Evolutionary conservation across 768 basidiomycete genomes (phyloP), one percentile per base, ranked within the genome.

Genomic region (Psilocybe tampanensis): DNA sequence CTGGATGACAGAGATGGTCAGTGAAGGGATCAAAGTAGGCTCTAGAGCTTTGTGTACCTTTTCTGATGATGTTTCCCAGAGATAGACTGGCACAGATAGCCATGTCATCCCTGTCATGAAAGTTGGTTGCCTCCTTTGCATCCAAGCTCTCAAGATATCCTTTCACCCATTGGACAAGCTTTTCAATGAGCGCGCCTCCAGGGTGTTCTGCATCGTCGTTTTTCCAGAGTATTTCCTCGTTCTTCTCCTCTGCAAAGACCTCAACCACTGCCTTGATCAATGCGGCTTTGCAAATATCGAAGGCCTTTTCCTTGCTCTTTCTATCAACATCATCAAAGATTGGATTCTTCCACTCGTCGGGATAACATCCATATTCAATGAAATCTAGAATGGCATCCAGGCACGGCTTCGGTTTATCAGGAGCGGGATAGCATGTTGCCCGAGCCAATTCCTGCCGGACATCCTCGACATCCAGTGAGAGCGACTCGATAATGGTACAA

Each of bases 231-330:
- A 87, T 82, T 48, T 92, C 86, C 59, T 82, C 82, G 61, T 91
- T 93, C 61, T 80, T 83, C 60, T 90, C 89, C 67, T 93, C 90
- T 36, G 92, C 92, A 8, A 91, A 85, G 39, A 90, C 85, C 65
- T 94, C 93, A 24, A 95, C 92, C 15, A 95, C 83, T 2, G 89
- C 84, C 64, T 94, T 93, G 70, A 94, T 87, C 8, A 94, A 76
- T 0, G 91, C 92, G 3, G 88, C 89, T 72, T 95, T 95, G 74
- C 92, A 92, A 24, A 87, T 82, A 61, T 86, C 85, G 60, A 95
- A 89, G 2, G 81, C 79, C 68, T 89, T 89, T 68, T 90, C 84
- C 71, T 83, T 87, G 47, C 76, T 73, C 56, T 79, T 76, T 56
- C 76, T 75, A 55, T 90, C 84, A 44, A 74, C 65, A 34, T 85